Base-by-base conservation (phyloP, 2,329 filamentous ascomycete species). In the Lecanicillium sp. region DNA sequence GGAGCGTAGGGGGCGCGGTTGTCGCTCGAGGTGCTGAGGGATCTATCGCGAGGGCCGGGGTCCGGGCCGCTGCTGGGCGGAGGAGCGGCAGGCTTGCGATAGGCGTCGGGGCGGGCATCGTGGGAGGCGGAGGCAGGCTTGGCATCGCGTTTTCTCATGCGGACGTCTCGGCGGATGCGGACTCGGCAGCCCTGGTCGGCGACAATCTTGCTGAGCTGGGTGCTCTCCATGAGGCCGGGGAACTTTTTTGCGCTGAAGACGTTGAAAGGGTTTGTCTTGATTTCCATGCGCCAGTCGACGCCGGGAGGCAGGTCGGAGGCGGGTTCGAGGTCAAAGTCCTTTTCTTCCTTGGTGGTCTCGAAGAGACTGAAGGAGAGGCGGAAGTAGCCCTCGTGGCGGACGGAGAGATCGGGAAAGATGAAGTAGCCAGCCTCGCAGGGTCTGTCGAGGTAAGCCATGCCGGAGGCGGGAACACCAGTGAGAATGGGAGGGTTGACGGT, bases 241-340 rank as follows among this genome's bases (percentile, higher is more conserved):
- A 98, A 98, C 72, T 96, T 97, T 82, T 97, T 98, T 44, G 93
- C 93, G 58, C 90, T 96, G 72, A 79, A 97, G 35, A 97, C 93
- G 41, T 81, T 83, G 65, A 98, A 97, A 0, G 87, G 82, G 11
- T 77, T 70, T 0, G 93, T 95, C 72, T 91, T 90, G 59, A 96
- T 86, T 65, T 95, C 89, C 69, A 96, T 80, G 46, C 90, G 80
- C 70, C 89, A 91, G 60, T 90, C 85, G 54, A 95, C 87, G 50
- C 67, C 67, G 0, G 61, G 61, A 4, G 62, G 62, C n/a, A 85
- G 68, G 59, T 75, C 65, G 62, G 71, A 40, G 51, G 70, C 66
- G 35, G 60, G 57, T 56, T 67, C 74, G 56, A 78, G 53, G 68
- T 94, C 87, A 49, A 83, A 78, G 66, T 96, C 90, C 64, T 84